These are phyloP conservation scores for Fraxinus baroniana DNA, from an alignment of 305 asterid species.

Conservation along the genomic window DNA sequence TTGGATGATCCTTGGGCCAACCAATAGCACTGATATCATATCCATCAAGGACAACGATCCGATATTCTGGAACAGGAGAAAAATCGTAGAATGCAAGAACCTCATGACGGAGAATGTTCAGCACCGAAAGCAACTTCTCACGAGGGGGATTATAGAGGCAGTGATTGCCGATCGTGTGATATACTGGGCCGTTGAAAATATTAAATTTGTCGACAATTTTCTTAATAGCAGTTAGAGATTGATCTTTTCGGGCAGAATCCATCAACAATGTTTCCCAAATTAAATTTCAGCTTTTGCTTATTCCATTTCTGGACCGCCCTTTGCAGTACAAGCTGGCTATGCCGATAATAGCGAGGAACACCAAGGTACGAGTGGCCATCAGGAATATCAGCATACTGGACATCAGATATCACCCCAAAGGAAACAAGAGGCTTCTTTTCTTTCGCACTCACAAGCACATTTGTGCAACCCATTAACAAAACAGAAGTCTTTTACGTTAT, in stretches of 20 bases:
- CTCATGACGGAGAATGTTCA: constrained; percentile 42
- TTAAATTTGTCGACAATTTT: constrained; percentile 46
- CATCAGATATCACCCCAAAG: constrained; percentile 82
- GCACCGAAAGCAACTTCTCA: constrained; percentile 54
- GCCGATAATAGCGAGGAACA: constrained; percentile 77
- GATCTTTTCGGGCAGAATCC: constrained; percentile 76
- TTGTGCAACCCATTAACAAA: constrained; percentile 43
- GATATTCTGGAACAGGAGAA: constrained; percentile 62
- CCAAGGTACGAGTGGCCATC: constrained; percentile 79
- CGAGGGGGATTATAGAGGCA: constrained; percentile 89
- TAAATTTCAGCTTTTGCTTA: constrained; percentile 47
- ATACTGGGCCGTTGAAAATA: constrained; percentile 53
- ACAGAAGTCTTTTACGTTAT: not conserved
- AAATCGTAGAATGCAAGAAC: constrained; percentile 68
- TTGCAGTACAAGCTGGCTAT: constrained; percentile 64
- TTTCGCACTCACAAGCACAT: constrained; percentile 38
- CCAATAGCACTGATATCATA: constrained; percentile 81
- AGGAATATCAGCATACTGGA: constrained; percentile 87
- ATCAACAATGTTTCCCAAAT: constrained; percentile 75
- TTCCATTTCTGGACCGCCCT: constrained; percentile 74
- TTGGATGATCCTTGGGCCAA: constrained; percentile 70
- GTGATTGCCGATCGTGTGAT: constrained; percentile 88
- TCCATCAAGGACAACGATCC: constrained; percentile 73
- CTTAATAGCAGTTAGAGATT: constrained; percentile 51
- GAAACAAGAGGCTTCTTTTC: constrained; percentile 73